Evolutionary conservation across 441 rosid species (phyloP).

Genomic region (Jatropha multifida): DNA sequence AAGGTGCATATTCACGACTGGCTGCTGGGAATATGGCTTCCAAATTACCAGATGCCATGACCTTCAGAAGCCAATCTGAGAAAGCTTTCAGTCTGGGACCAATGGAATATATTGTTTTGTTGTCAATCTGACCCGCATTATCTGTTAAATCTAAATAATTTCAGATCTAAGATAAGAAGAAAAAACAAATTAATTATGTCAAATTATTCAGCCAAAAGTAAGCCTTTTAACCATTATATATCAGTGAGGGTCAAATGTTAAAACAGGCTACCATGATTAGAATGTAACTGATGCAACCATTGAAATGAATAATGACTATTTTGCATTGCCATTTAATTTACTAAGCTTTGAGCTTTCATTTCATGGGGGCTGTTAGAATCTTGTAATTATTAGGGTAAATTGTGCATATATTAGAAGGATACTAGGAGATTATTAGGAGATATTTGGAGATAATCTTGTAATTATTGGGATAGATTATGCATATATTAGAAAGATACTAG

Average conservation of each 20-base stretch:
- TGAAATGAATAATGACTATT: neutral
- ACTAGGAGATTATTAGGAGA: too few relatives aligned
- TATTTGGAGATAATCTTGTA: too few relatives aligned
- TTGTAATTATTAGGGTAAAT: too few relatives aligned
- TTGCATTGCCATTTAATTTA: neutral
- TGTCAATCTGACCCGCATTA: constrained; percentile 28
- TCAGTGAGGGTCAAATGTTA: neutral
- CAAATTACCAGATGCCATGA: constrained; percentile 70
- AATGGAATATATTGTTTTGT: constrained; percentile 54
- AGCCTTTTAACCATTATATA: neutral
- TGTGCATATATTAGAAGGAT: too few relatives aligned
- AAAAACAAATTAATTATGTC: neutral
- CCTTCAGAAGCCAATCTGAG: constrained; percentile 80
- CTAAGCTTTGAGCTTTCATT: neutral
- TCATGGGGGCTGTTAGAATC: neutral
- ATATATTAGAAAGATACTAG: too few relatives aligned
- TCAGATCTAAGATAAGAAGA: constrained; percentile 16
- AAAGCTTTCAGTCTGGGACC: constrained; percentile 62
- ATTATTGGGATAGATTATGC: too few relatives aligned
- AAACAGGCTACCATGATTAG: neutral
- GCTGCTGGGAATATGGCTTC: constrained; percentile 70
- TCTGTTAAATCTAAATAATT: constrained; percentile 27
- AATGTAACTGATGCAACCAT: neutral
- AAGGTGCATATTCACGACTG: constrained; percentile 62
- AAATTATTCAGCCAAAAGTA: neutral